A percentile compares a stretch with the other conserved stretches of the same genome.
phyloP scores from a whole-genome alignment of 345 rosid genomes.

The Turritis glabra region DNA sequence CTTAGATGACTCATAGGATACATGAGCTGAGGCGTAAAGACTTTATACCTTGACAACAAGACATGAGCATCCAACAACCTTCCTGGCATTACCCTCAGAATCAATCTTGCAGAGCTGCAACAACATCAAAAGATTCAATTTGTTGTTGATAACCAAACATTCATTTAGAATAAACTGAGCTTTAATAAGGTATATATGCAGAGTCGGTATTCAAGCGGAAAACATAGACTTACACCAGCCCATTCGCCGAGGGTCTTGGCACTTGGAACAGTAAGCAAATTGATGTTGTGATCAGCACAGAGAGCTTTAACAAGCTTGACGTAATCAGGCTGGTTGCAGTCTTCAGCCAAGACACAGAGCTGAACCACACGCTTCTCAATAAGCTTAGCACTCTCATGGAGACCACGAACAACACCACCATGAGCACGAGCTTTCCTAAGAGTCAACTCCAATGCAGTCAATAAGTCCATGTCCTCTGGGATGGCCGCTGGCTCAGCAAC shows the following conservation, averaged over 20 bases:
- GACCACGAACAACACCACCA: conserved; percentile 77
- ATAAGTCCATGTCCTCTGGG: conserved; percentile 77
- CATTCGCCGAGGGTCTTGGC: conserved; percentile 92
- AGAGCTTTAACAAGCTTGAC: conserved; percentile 78
- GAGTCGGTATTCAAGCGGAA: too few species aligned
- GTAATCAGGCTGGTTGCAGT: conserved; percentile 85
- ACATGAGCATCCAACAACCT: conserved; percentile 88
- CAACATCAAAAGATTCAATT: not conserved
- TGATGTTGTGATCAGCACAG: conserved; percentile 70
- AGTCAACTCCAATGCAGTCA: conserved; percentile 73
- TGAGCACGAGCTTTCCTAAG: conserved; percentile 76
- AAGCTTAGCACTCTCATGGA: conserved; percentile 76
- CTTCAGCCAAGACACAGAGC: conserved; percentile 83
- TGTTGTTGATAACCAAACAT: not conserved
- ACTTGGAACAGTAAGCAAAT: conserved; percentile 68
- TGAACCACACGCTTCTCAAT: conserved; percentile 76
- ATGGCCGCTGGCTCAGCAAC: conserved; percentile 46
- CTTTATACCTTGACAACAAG: conserved; percentile 70
- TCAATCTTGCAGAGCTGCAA: conserved; percentile 85
- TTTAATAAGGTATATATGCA: not conserved
- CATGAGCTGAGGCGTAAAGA: not conserved
- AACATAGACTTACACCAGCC: conserved; percentile 81
- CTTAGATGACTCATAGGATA: not conserved
- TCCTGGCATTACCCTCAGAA: conserved; percentile 83
- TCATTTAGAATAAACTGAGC: not conserved